These are phyloP conservation scores for Coemansia furcata DNA, from an alignment of 192 early-diverging fungal species.

Conservation along the genomic window DNA sequence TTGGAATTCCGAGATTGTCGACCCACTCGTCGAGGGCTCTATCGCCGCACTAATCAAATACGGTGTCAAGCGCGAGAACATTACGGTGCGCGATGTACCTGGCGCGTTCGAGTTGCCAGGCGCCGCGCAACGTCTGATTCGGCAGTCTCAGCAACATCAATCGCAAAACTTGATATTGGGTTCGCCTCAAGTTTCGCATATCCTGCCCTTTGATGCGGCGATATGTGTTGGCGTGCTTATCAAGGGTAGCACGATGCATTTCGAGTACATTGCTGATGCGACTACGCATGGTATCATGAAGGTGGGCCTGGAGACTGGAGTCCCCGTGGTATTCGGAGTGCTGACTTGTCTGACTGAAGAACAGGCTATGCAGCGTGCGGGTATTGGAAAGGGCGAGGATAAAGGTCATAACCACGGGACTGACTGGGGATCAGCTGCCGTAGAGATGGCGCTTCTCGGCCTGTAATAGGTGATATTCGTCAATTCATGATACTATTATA, in stretches of 20 bases:
- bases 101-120: constrained; percentile 96
- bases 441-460: constrained; percentile 88
- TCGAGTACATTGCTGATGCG: constrained; percentile 99
- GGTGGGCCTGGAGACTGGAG: constrained; percentile 84
- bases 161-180: constrained; percentile 43
- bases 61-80: constrained; percentile 71
- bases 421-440: constrained; percentile 93
- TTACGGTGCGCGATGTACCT: constrained; percentile 75
- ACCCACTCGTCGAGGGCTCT: constrained; percentile 75
- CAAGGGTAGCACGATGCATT: constrained; percentile 98
- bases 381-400: constrained; percentile 54
- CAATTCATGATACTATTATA: background rate
- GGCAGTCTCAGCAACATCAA: constrained; percentile 58
- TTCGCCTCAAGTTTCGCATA: background rate
- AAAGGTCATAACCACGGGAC: constrained; percentile 92
- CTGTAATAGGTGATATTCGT: constrained; percentile 24
- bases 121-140: constrained; percentile 75
- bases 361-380: constrained; percentile 86
- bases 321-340: constrained; percentile 95
- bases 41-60: constrained; percentile 63
- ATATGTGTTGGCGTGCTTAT: constrained; percentile 97
- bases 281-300: constrained; percentile 90
- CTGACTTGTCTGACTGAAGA: constrained; percentile 92
- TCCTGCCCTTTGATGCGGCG: constrained; percentile 78
- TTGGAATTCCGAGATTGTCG: constrained; percentile 90